Evolutionary conservation across 495 filamentous ascomycete genomes (phyloP), one percentile per base, ranked within the genome.

Genomic region (Haplographium delicatum): DNA sequence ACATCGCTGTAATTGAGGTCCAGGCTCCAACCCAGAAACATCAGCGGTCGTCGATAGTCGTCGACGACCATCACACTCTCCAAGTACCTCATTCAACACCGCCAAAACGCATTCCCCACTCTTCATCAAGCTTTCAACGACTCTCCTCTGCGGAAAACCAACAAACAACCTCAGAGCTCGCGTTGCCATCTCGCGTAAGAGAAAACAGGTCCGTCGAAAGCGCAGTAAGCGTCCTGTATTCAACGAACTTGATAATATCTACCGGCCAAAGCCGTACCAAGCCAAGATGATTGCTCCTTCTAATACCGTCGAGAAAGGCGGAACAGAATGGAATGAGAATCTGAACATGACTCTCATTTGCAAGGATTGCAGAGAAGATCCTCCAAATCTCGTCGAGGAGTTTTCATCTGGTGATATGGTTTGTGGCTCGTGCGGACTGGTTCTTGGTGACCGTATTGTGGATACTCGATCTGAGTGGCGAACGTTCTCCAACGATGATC

Each of bases 401-500:
- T 91, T 88, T 60, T 84, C 89, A 3, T 84, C 81, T 10, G 93
- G 95, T 40, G 91, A 97, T 66, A 87, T 90, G 60, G 89, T 97
- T 41, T 98, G 93, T 65, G 85, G 74, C 13, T 88, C 85, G 18
- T 98, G 93, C 59, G 93, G 93, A 19, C 68, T 96, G n/a, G 93
- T 98, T 10, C 74, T 97, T 27, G 84, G 84, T 43, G 87, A 91
- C 63, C 85, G 89, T 51, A 87, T 93, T 59, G 88, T 98, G 46
- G 93, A 97, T 60, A 89, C 89, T 52, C 84, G 94, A 43, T 95
- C 89, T 43, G 93, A 98, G 72, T 98, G 93, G 93, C 88, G 93
- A 60, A 98, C 94, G 6, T 98, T 98, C 68, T 85, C 88, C 51
- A 96, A 96, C 68, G 93, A 98, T 59, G 94, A 98, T 60, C 88